Evolutionary conservation across 805 yeast species (phyloP).

Genomic region (Yamadazyma insecticola): DNA sequence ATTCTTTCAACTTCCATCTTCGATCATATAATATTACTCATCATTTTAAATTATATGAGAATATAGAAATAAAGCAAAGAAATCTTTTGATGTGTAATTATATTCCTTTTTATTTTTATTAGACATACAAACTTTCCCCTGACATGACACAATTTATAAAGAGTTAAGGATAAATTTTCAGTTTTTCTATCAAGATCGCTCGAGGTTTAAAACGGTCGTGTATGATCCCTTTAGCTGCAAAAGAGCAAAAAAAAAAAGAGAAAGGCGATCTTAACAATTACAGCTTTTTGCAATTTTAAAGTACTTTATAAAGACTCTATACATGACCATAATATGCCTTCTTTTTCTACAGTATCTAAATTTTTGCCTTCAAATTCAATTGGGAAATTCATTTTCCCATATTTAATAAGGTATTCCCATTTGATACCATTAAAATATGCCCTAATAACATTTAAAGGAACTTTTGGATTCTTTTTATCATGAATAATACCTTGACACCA

Average conservation of each 20-base stretch:
- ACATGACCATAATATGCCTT: conserved; percentile 17
- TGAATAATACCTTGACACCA: conserved; percentile 50
- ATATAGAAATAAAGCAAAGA: conserved; percentile 3
- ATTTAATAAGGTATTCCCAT: conserved; percentile 23
- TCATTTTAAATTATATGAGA: too few relatives aligned
- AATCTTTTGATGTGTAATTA: background rate
- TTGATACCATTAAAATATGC: conserved; percentile 12
- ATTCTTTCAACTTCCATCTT: background rate
- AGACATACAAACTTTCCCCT: conserved; percentile 45
- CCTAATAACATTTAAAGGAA: conserved; percentile 27
- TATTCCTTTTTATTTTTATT: background rate
- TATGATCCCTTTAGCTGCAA: too few relatives aligned
- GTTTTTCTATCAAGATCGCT: too few relatives aligned
- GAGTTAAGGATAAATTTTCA: conserved; percentile 1
- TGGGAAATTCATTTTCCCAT: conserved; percentile 25
- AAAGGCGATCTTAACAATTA: too few relatives aligned
- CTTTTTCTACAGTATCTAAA: conserved; percentile 6
- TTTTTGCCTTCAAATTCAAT: conserved; percentile 12
- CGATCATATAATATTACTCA: conserved; percentile 14
- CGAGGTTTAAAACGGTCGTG: conserved; percentile 4
- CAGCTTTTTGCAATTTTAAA: too few relatives aligned
- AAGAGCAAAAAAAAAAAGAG: too few relatives aligned
- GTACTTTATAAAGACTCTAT: too few relatives aligned
- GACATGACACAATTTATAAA: too few relatives aligned
- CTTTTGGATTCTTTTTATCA: conserved; percentile 14